Conservation (phyloP, 192 early-diverging fungal species). For the Entomortierella beljakovae region DNA sequence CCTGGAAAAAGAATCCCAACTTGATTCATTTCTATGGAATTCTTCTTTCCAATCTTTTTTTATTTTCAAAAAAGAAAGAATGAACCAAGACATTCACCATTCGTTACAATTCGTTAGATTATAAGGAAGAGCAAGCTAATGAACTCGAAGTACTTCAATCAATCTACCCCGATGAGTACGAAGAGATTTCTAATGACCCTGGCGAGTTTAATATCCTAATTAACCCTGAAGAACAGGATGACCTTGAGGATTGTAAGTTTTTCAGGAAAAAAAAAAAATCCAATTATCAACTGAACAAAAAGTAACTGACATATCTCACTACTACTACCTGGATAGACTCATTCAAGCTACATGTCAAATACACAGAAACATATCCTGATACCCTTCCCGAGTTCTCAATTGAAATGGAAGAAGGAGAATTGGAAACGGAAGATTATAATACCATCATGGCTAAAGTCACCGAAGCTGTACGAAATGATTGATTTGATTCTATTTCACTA, state of each 20-base stretch:
- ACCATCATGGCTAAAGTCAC: constrained; percentile 50
- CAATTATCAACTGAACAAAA: neutral
- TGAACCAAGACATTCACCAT: neutral
- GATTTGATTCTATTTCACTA: neutral
- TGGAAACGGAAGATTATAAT: constrained; percentile 53
- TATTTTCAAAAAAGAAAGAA: neutral
- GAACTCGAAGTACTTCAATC: constrained; percentile 85
- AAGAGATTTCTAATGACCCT: constrained; percentile 58
- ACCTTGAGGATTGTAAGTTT: constrained; percentile 63
- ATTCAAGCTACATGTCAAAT: constrained; percentile 68
- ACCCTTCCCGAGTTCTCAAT: constrained; percentile 74
- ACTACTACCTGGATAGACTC: constrained; percentile 31
- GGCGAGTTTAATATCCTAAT: constrained; percentile 71
- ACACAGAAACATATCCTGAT: constrained; percentile 82
- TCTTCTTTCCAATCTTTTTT: neutral
- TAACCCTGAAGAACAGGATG: constrained; percentile 73
- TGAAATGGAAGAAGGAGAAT: constrained; percentile 58
- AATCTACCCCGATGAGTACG: constrained; percentile 85
- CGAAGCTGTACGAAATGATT: constrained; percentile 45
- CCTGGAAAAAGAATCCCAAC: neutral
- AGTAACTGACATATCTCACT: neutral
- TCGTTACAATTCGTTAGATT: constrained; percentile 58
- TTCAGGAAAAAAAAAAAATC: neutral
- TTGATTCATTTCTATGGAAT: neutral
- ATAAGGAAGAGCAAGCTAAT: constrained; percentile 81